Evolutionary conservation across 2,329 filamentous ascomycete genomes (phyloP), one percentile per base, ranked within the genome.

Genomic region (Talaromyces rugulosus): DNA sequence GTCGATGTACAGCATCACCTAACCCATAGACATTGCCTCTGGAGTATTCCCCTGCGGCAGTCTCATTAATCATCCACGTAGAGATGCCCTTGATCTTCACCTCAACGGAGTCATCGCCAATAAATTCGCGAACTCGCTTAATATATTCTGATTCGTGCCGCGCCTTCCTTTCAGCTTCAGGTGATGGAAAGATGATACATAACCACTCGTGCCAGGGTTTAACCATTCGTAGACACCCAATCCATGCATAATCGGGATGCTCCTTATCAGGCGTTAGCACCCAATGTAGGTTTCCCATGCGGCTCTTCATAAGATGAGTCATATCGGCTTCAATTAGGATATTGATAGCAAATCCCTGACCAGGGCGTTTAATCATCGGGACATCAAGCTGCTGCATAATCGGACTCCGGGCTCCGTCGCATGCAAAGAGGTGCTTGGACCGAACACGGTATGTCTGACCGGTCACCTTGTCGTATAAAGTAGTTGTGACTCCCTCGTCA

Each of bases 31-130:
- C 75, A 47, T 81, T 81, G n/a, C 78, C 77, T 7, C 80, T 71
- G 0, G 77, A 81, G 65, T 87, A 88, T 14, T 75, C 72, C 68
- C 86, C 81, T 0, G 85, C 86, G 0, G 87, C 82, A 4, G 77
- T 83, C 70, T 88, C 85, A 65, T 87, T 86, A 67, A 88, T 82
- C 59, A 74, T 77, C 86, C 86, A 89, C 65, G 82, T 83, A 8
- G 81, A 81, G 5, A 85, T 70, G 58, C 80, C 73, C 16, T 85
- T 60, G 54, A 87, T 79, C 67, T 86, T 78, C 2, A 81, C 74
- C 0, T 77, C 71, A 12, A 47, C 42, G 0, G 78, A 78, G 31
- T 83, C 80, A 66, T 87, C 84, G 0, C 85, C 85, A 59, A 88
- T 83, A 4, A 84, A 75, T 31, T 83, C 74, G 34, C 74, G 76